These are phyloP conservation scores for Mucor plumbeus DNA, from an alignment of 371 early-diverging fungal genomes.

Conservation along the genomic window DNA sequence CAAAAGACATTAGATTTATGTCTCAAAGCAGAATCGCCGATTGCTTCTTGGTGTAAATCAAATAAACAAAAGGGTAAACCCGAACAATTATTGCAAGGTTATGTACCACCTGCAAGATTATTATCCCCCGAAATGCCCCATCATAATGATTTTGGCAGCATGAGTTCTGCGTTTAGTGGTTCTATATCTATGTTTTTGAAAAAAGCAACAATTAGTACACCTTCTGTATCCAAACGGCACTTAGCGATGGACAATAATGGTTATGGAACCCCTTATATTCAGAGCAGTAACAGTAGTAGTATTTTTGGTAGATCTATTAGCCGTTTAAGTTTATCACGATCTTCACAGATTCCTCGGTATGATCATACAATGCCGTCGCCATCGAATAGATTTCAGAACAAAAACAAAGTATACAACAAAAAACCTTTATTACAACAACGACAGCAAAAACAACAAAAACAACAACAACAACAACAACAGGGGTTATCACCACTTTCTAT, in stretches of 20 bases:
- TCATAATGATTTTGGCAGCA: constrained; percentile 12
- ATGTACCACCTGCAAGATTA: constrained; percentile 28
- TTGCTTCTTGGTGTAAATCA: constrained; percentile 30
- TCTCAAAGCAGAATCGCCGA: constrained; percentile 32
- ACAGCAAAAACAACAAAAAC: not conserved
- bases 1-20: constrained; percentile 39
- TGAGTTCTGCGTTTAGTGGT: constrained; percentile 20
- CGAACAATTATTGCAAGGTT: constrained; percentile 31
- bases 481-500: constrained; percentile 13
- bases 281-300: constrained; percentile 11
- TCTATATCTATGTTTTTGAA: constrained; percentile 29
- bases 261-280: not conserved
- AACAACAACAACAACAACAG: not conserved
- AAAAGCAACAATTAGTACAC: constrained; percentile 21
- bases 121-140: constrained; percentile 17
- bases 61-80: constrained; percentile 34
- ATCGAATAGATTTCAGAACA: not conserved
- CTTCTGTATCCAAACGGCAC: not conserved
- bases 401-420: not conserved
- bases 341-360: constrained; percentile 26
- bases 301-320: constrained; percentile 29
- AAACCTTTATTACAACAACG: not conserved
- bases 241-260: constrained; percentile 2
- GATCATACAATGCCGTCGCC: constrained; percentile 8
- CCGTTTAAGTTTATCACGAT: constrained; percentile 20